Percentiles rank a stretch among this genome's conserved stretches.
Evolutionary conservation across 1,139 yeast species (phyloP).

Genomic region (Saccharomyces pastorianus): DNA sequence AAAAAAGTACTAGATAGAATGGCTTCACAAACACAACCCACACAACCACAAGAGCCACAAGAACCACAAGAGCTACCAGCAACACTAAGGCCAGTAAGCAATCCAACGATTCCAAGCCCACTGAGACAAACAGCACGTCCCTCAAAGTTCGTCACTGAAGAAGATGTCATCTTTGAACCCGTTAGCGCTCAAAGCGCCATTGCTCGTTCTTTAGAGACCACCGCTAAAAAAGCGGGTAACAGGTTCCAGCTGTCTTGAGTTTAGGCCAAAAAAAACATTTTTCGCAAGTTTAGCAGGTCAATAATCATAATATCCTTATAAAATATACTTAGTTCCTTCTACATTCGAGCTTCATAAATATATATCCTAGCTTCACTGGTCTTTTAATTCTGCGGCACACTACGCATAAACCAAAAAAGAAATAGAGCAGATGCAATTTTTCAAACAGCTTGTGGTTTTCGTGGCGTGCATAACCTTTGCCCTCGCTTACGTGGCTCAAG

Average conservation of each 20-base stretch:
- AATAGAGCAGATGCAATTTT: neutral
- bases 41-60: neutral
- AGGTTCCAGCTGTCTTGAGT: neutral
- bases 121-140: neutral
- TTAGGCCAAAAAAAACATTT: neutral
- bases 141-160: neutral
- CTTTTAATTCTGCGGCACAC: neutral
- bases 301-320: neutral
- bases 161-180: conserved; percentile 3
- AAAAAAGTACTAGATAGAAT: conserved; percentile 9
- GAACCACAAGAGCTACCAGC: too few relatives aligned
- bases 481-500: conserved; percentile 12
- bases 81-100: neutral
- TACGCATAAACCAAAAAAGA: neutral
- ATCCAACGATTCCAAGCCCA: neutral
- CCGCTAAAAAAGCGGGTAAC: conserved; percentile 12
- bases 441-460: conserved; percentile 2
- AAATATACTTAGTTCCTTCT: conserved; percentile 1
- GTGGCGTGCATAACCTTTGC: conserved; percentile 8
- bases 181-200: conserved; percentile 7
- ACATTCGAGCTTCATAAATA: neutral
- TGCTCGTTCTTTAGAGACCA: conserved; percentile 8
- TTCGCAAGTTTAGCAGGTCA: conserved; percentile 2
- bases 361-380: neutral
- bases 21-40: conserved; percentile 8